These are phyloP conservation scores for Magnolia kwangsiensis DNA, from an alignment of 164 flowering plant genomes.

Conservation along the genomic window DNA sequence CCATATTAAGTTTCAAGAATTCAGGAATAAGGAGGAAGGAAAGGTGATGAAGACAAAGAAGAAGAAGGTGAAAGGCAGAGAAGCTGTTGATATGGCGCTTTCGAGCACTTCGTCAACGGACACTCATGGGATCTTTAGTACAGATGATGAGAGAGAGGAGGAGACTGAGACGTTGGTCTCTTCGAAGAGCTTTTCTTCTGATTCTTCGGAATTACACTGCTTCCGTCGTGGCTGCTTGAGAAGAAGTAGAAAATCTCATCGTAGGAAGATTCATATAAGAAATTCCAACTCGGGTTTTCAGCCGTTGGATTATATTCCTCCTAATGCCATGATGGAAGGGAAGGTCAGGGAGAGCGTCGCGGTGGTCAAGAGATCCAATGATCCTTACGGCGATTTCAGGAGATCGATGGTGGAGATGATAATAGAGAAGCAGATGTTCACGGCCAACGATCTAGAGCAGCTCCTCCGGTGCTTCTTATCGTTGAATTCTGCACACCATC, in stretches of 20 bases:
- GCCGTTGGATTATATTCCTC: not conserved
- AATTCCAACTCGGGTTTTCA: constrained; percentile 17
- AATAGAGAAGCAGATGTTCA: constrained; percentile 58
- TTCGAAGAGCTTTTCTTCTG: constrained; percentile 46
- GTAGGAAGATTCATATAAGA: constrained; percentile 18
- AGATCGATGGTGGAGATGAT: constrained; percentile 90
- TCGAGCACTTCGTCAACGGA: constrained; percentile 16
- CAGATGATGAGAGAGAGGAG: constrained; percentile 41
- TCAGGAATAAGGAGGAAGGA: not conserved
- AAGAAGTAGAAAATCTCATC: constrained; percentile 11
- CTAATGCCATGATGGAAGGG: constrained; percentile 7
- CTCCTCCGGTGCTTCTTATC: constrained; percentile 67
- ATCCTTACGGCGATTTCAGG: constrained; percentile 67
- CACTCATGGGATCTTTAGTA: constrained; percentile 42
- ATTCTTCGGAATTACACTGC: constrained; percentile 29
- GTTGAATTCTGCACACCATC: constrained; percentile 59
- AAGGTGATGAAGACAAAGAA: constrained; percentile 4
- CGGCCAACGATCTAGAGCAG: constrained; percentile 50
- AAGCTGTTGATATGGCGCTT: not conserved
- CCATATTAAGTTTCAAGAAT: not conserved
- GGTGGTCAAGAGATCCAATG: constrained; percentile 64
- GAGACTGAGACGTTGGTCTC: constrained; percentile 50
- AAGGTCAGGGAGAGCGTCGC: constrained; percentile 56
- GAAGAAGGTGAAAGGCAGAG: constrained; percentile 10
- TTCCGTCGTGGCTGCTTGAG: not conserved